Conservation (phyloP, 2,329 filamentous ascomycete genomes). For the Aciculosporium take region DNA sequence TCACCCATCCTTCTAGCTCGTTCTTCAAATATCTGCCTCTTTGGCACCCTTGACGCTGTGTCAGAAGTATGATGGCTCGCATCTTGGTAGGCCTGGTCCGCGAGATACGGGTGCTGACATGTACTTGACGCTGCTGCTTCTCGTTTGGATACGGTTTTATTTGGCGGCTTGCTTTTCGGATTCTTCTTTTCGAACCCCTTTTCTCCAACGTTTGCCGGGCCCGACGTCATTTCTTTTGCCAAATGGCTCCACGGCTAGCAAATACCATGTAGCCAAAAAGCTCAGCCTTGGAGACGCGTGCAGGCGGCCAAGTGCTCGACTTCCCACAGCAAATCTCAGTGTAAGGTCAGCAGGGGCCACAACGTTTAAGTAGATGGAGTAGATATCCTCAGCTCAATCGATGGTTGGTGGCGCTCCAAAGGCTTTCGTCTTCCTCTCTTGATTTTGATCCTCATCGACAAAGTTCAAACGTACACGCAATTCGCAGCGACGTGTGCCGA, state of each 20-base stretch:
- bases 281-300: neutral
- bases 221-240: constrained; percentile 4
- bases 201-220: constrained; percentile 25
- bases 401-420: neutral
- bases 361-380: neutral
- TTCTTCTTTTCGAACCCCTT: constrained; percentile 34
- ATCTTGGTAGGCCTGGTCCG: constrained; percentile 14
- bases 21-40: constrained; percentile 39
- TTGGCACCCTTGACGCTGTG: constrained; percentile 27
- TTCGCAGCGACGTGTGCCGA: neutral
- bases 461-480: neutral
- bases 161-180: constrained; percentile 34
- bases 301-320: neutral
- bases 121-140: constrained; percentile 17
- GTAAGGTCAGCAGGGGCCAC: too few relatives aligned
- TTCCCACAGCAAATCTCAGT: neutral
- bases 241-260: neutral
- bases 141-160: constrained; percentile 24
- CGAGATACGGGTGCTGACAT: neutral
- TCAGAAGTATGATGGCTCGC: constrained; percentile 13
- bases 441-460: neutral
- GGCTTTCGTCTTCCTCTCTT: neutral
- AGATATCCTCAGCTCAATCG: neutral
- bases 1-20: constrained; percentile 41
- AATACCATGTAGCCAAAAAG: neutral